phyloP scores from a whole-genome alignment of 306 rosid genomes.

The Medicago lupulina region DNA sequence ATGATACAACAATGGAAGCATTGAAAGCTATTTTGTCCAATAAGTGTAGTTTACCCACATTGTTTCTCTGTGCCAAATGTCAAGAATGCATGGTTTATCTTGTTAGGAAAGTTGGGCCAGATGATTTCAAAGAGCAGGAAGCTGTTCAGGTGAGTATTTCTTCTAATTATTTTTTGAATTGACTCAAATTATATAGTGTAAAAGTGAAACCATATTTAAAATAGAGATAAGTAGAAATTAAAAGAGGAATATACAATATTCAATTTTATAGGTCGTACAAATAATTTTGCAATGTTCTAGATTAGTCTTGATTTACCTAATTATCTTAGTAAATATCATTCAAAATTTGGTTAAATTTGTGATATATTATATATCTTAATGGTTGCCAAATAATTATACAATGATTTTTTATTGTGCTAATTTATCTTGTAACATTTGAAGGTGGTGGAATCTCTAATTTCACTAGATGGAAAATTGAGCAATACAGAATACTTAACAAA shows the following conservation, averaged over 20 bases:
- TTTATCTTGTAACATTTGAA: conserved; percentile 23
- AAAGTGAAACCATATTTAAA: neutral
- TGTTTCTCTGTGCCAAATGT: conserved; percentile 16
- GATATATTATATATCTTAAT: neutral
- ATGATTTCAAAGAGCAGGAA: conserved; percentile 14
- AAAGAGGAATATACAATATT: neutral
- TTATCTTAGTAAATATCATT: conserved; percentile 7
- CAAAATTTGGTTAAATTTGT: conserved; percentile 2
- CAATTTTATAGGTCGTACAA: conserved; percentile 4
- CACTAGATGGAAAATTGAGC: conserved; percentile 9
- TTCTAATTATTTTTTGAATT: conserved; percentile 13
- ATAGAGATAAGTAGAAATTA: conserved; percentile 3
- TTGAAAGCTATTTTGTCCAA: conserved; percentile 12
- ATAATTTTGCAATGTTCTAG: neutral
- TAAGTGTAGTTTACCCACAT: neutral
- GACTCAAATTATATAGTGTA: neutral
- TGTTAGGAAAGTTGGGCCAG: neutral
- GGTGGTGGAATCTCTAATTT: conserved; percentile 28
- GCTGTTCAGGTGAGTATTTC: conserved; percentile 29
- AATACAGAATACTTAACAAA: neutral
- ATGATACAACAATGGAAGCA: conserved; percentile 19
- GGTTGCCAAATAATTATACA: conserved; percentile 1
- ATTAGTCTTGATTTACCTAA: neutral
- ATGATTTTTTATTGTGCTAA: conserved; percentile 10
- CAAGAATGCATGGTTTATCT: conserved; percentile 36